phyloP scores from a whole-genome alignment of 2,329 filamentous ascomycete species.

The Xylariaceae sp. region DNA sequence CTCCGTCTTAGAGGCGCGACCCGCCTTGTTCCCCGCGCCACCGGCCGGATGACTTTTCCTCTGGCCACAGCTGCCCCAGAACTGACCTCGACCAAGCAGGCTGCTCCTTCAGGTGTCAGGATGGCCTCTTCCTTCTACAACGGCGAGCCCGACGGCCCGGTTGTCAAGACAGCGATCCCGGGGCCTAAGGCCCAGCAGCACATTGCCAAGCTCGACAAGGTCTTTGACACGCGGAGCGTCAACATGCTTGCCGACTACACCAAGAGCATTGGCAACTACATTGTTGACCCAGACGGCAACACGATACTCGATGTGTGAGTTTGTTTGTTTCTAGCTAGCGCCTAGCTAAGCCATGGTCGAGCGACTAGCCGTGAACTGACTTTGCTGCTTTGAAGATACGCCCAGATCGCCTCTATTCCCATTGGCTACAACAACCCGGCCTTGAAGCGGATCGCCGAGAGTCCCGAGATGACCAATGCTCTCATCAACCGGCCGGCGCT shows the following conservation, averaged over 20 bases:
- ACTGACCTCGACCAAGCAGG: constrained; percentile 19
- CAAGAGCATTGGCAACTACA: constrained; percentile 76
- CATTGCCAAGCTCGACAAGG: constrained; percentile 66
- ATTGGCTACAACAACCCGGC: constrained; percentile 88
- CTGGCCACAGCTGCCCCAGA: constrained; percentile 14
- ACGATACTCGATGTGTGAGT: constrained; percentile 66
- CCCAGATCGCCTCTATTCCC: constrained; percentile 89
- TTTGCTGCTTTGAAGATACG: constrained; percentile 52
- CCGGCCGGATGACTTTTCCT: constrained; percentile 17
- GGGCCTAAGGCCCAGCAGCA: constrained; percentile 69
- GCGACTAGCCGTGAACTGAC: constrained; percentile 12
- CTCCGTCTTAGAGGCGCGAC: constrained; percentile 30
- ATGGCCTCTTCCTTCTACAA: constrained; percentile 31
- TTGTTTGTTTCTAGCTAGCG: neutral
- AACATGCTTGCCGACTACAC: constrained; percentile 78
- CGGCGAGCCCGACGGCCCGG: constrained; percentile 50
- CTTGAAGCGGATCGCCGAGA: constrained; percentile 65
- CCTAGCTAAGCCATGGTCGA: neutral
- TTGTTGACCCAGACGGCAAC: constrained; percentile 68
- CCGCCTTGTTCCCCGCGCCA: constrained; percentile 25
- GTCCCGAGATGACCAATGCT: constrained; percentile 72
- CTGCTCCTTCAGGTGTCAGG: constrained; percentile 22
- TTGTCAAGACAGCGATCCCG: constrained; percentile 61
- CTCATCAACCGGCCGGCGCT: constrained; percentile 86
- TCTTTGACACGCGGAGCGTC: constrained; percentile 81